Percentiles rank a stretch among this genome's conserved stretches.
Evolutionary conservation across 1,139 yeast species (phyloP).

Genomic region (Candida freyschussii): DNA sequence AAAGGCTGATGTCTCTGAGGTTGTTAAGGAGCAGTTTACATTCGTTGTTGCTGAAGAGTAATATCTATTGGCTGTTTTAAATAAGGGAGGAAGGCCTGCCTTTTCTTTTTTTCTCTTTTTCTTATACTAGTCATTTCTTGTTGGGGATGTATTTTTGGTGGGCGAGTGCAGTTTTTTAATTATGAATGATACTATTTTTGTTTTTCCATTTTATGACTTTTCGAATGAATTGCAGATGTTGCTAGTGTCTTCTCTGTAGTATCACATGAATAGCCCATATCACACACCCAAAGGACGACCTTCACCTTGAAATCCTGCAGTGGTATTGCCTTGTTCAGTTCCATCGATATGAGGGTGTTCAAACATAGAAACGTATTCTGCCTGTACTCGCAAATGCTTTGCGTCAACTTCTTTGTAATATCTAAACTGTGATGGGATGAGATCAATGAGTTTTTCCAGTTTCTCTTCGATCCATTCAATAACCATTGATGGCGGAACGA

Average conservation of each 20-base stretch:
- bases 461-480: conserved; percentile 64
- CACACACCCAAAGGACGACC: conserved; percentile 34
- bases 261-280: too few relatives aligned
- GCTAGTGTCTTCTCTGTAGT: background rate
- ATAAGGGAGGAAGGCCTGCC: too few relatives aligned
- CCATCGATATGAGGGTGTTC: conserved; percentile 10
- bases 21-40: too few relatives aligned
- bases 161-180: too few relatives aligned
- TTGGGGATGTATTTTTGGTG: too few relatives aligned
- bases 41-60: too few relatives aligned
- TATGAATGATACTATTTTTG: too few relatives aligned
- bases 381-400: conserved; percentile 37
- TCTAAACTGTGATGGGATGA: conserved; percentile 49
- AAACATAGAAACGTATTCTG: conserved; percentile 29
- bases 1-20: too few relatives aligned
- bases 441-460: conserved; percentile 42
- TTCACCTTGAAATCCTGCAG: conserved; percentile 29
- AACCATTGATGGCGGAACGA: conserved; percentile 62
- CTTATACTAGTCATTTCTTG: too few relatives aligned
- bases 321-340: conserved; percentile 6
- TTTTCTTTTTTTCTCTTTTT: too few relatives aligned
- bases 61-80: too few relatives aligned
- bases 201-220: background rate
- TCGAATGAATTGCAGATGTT: background rate
- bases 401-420: conserved; percentile 57